Base-by-base conservation (phyloP, 805 yeast species). In the Sugiyamaella americana region DNA sequence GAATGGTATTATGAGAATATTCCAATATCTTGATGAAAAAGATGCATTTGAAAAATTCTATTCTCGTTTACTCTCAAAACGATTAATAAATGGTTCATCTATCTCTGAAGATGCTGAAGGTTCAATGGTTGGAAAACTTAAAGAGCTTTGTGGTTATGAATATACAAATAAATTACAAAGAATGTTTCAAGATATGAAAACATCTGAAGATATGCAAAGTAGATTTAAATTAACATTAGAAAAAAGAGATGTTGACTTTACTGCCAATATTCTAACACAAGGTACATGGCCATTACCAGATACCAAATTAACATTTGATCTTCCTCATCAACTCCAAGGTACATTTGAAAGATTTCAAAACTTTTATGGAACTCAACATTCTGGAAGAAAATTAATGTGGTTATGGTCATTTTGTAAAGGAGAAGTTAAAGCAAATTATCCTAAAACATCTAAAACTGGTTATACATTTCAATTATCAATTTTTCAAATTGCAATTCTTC, bases 11-110 rank as follows among this genome's bases (percentile, higher is more conserved):
- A 86, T 91, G 85, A 77, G 82, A 13, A 73, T 93, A 22, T 87
- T 93, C 72, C 82, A 82, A 60, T 91, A 85, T 62, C 75, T 94
- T 49, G 88, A 86, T 38, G 98, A 93, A 63, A 89, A 88, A 64
- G 98, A 94, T 69, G 86, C 93, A 37, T 94, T 93, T 67, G 98
- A 93, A 68, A 84, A 82, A 51, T 84, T 86, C 69, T 93, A 93
- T 66, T 80, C 97, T 65, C 79, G 97, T 52, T 72, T 84, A 60
- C 74, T 93, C 57, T 91, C 98, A 8, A 85, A 84, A 62, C 78
- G 99, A 62, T 75, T 93, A 56, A 89, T 93, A 58, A 83, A 84
- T 60, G 84, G 88, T 56, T 79, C 93, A 17, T 84, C 95, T 2
- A 82, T 85, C 39, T 82, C 87, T 30, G 95, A 86, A 48, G 91